These are phyloP conservation scores for Leccinum broughii DNA, from an alignment of 768 basidiomycete species.

Conservation along the genomic window DNA sequence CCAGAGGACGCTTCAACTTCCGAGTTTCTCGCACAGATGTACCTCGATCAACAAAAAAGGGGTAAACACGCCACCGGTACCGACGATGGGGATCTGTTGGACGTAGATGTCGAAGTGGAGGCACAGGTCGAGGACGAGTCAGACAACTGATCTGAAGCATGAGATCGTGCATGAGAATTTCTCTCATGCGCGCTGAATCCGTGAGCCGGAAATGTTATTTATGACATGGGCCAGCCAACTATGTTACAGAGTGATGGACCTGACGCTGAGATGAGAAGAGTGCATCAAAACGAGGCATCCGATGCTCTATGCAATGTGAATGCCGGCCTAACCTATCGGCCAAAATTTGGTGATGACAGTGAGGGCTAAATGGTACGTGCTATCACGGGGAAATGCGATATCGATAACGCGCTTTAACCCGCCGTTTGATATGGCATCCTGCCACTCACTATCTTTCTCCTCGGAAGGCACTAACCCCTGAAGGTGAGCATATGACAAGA, in stretches of 20 bases:
- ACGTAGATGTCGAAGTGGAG: slow-evolving; percentile 42
- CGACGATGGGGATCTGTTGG: slow-evolving; percentile 63
- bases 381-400: slow-evolving; percentile 25
- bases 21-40: slow-evolving; percentile 69
- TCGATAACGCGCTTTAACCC: slow-evolving; percentile 28
- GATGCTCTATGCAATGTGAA: neutral
- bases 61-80: slow-evolving; percentile 35
- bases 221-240: neutral
- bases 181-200: neutral
- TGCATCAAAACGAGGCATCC: neutral
- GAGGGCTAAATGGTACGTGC: slow-evolving; percentile 31
- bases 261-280: neutral
- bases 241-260: neutral
- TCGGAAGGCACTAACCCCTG: slow-evolving; percentile 26
- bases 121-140: slow-evolving; percentile 33
- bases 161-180: neutral
- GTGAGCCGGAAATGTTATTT: neutral
- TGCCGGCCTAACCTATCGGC: slow-evolving; percentile 1
- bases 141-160: slow-evolving; percentile 17
- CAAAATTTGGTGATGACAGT: slow-evolving; percentile 20
- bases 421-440: slow-evolving; percentile 25
- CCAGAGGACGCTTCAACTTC: slow-evolving; percentile 73
- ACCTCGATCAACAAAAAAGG: slow-evolving; percentile 56
- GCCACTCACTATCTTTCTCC: slow-evolving; percentile 39
- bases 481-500: slow-evolving; percentile 41